Conservation (phyloP, 2,329 filamentous ascomycete species). For the Penicillium expansum region DNA sequence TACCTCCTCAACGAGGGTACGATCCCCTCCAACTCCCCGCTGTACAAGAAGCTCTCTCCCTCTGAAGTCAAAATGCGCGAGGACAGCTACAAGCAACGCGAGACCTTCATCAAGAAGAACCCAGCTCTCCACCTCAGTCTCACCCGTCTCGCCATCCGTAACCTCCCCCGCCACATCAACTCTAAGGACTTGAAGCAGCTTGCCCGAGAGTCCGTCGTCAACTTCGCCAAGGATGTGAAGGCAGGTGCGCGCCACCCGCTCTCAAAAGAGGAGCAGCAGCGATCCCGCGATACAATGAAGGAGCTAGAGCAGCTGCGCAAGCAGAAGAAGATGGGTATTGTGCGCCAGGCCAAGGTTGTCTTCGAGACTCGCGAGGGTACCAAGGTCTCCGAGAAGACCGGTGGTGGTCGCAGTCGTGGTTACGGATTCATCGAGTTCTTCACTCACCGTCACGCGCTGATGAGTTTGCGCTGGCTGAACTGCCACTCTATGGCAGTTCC, state of each 20-base stretch:
- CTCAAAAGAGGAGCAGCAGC: constrained; percentile 81
- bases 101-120: constrained; percentile 86
- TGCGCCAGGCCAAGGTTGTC: constrained; percentile 90
- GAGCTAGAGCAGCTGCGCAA: constrained; percentile 78
- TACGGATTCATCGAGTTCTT: constrained; percentile 98
- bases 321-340: constrained; percentile 78
- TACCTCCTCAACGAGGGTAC: constrained; percentile 86
- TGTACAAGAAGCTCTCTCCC: constrained; percentile 73
- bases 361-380: constrained; percentile 83
- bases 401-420: constrained; percentile 79
- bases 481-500: constrained; percentile 59
- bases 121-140: constrained; percentile 84
- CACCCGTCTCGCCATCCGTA: constrained; percentile 85
- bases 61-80: constrained; percentile 86
- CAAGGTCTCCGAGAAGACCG: constrained; percentile 74
- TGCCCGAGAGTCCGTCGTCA: constrained; percentile 87
- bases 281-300: constrained; percentile 76
- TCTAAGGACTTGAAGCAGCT: constrained; percentile 89
- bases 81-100: constrained; percentile 79
- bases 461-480: constrained; percentile 93
- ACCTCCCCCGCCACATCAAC: constrained; percentile 77
- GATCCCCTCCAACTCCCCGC: constrained; percentile 70
- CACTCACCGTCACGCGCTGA: constrained; percentile 88
- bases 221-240: constrained; percentile 88
- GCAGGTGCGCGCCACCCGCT: constrained; percentile 70